Evolutionary conservation across 1,139 yeast genomes (phyloP).

Genomic region (Blastobotrys serpentis): DNA sequence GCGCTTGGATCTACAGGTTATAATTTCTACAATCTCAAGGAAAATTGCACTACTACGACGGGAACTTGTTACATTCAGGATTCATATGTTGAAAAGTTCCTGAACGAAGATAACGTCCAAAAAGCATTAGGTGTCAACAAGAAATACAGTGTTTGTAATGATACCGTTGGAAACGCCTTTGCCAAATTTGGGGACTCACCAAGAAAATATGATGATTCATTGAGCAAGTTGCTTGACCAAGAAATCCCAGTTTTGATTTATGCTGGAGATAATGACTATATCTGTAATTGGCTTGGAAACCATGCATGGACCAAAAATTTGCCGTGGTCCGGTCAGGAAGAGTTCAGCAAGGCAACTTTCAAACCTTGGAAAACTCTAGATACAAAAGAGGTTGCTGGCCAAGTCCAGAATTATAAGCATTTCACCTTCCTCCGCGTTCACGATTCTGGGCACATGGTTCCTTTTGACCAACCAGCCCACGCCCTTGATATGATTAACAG

Average conservation of each 20-base stretch:
- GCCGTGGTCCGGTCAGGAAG: conserved; percentile 53
- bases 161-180: conserved; percentile 56
- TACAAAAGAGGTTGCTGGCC: conserved; percentile 63
- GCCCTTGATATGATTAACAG: conserved; percentile 74
- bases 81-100: conserved; percentile 54
- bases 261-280: conserved; percentile 87
- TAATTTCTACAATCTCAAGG: conserved; percentile 86
- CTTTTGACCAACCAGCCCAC: conserved; percentile 75
- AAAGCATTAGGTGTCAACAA: conserved; percentile 59
- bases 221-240: conserved; percentile 56
- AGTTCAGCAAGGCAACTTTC: conserved; percentile 35
- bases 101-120: conserved; percentile 61
- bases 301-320: conserved; percentile 71
- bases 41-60: conserved; percentile 54
- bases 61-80: conserved; percentile 66
- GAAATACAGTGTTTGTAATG: conserved; percentile 55
- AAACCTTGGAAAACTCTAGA: conserved; percentile 47
- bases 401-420: conserved; percentile 53
- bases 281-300: conserved; percentile 90
- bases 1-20: too few species aligned
- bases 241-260: conserved; percentile 75
- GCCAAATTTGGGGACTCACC: conserved; percentile 58
- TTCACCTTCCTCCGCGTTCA: conserved; percentile 63
- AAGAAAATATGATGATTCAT: conserved; percentile 63
- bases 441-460: conserved; percentile 75